Percentiles rank a stretch among this genome's conserved stretches.
Conservation (phyloP, 2,329 filamentous ascomycete genomes). For the Lachnum nothofagi region DNA sequence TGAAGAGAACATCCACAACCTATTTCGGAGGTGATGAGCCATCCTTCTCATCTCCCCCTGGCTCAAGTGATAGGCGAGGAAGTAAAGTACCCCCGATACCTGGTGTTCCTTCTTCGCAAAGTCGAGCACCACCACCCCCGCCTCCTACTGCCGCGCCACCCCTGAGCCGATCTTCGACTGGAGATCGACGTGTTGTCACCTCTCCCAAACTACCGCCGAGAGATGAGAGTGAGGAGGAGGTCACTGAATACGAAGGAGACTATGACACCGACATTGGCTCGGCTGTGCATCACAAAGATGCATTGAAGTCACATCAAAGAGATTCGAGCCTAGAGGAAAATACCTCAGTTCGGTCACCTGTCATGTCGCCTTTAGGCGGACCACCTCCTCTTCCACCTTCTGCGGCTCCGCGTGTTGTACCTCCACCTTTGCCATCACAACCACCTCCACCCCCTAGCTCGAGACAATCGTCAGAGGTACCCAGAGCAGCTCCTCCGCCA, state of each 20-base stretch:
- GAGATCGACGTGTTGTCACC: constrained; percentile 45
- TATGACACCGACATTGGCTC: constrained; percentile 97
- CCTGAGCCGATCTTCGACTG: constrained; percentile 54
- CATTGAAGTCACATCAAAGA: constrained; percentile 73
- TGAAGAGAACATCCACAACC: constrained; percentile 32
- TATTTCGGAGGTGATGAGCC: constrained; percentile 34
- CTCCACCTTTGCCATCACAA: constrained; percentile 61
- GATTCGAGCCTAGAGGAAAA: constrained; percentile 72
- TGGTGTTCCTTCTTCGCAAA: constrained; percentile 48
- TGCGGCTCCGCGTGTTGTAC: constrained; percentile 53
- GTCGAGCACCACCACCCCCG: constrained; percentile 62
- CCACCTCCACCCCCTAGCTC: constrained; percentile 46
- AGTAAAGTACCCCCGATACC: constrained; percentile 62
- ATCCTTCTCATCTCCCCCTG: constrained; percentile 38
- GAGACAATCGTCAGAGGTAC: constrained; percentile 64
- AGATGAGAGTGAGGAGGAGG: constrained; percentile 67
- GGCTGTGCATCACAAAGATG: constrained; percentile 90
- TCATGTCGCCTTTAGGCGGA: constrained; percentile 36
- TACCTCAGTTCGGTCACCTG: constrained; percentile 46
- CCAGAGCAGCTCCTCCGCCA: constrained; percentile 59
- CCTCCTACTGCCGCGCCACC: constrained; percentile 48
- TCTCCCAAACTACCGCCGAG: constrained; percentile 42
- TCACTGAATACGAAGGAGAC: constrained; percentile 93
- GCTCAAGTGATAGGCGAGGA: constrained; percentile 45
- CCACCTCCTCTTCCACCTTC: constrained; percentile 51